Base-by-base conservation (phyloP, 2,329 filamentous ascomycete species). In the Teratosphaeria zuluensis region DNA sequence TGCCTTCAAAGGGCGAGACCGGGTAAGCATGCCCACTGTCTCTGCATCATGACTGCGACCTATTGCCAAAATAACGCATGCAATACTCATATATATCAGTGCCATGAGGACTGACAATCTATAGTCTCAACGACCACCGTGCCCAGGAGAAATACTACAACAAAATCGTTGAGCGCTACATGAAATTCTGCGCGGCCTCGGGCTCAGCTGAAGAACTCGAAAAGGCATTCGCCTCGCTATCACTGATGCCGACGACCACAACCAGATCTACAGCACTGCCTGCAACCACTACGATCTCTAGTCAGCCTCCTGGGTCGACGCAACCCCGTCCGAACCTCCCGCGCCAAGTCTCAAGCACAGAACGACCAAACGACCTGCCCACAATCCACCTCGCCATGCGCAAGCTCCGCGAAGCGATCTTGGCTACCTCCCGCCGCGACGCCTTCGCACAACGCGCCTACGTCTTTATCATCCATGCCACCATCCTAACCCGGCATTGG, bases 1-100 rank as follows among this genome's bases (percentile, higher is more conserved):
- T 96, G 64, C 90, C 90, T 4, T 96, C 91, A 1, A 96, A 96
- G 70, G 92, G 92, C 56, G 92, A 97, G 73, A 88, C 81, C 54
- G 87, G 88, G 91, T 92, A 78, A 24, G 31, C 32, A 55, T 16
- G 4, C 3, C 52, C 52, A 3, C 7, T 1, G 38, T 1, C 33
- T 14, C 16, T 30, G 51, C 24, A 31, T 30, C 53, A 42, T 19
- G 9, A 31, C 7, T 3, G 24, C 12, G 2, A 51, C n/a, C 52
- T 16, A 11, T 46, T 46, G 7, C 42, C 42, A 19, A 21, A 48
- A 48, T 48, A 6, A 48, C 42, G 55, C 14, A 19, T 14, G 51
- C 35, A 48, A 48, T 48, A 21, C 3, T 51, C 19, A 21, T 14
- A 19, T 54, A 46, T 28, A 51, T 54, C 42, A 38, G 59, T 33